phyloP scores from a whole-genome alignment of 148 eudicot species.

The Rhododendron vialii region DNA sequence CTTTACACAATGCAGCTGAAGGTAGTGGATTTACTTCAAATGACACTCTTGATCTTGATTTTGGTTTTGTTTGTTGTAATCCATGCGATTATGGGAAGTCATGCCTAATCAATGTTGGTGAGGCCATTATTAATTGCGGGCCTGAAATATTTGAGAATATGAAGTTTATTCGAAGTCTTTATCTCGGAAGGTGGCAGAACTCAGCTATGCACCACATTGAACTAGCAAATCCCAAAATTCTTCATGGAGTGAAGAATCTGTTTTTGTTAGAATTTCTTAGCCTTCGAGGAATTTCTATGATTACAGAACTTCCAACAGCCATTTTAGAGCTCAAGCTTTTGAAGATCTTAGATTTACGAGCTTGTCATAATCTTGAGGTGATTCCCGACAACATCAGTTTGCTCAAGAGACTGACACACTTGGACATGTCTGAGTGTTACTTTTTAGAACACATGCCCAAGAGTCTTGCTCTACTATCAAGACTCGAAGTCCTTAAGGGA shows the following conservation, averaged over 20 bases:
- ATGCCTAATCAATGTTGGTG: conserved; percentile 29
- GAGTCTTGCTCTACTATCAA: conserved; percentile 17
- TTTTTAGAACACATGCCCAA: conserved; percentile 39
- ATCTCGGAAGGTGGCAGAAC: conserved; percentile 48
- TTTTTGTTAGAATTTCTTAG: conserved; percentile 38
- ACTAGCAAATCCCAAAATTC: conserved; percentile 18
- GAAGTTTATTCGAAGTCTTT: conserved; percentile 29
- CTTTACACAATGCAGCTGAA: not conserved
- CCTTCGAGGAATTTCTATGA: conserved; percentile 44
- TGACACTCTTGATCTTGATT: not conserved
- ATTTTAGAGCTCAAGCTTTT: conserved; percentile 25
- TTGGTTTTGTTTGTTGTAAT: no score
- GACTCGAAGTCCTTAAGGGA: conserved; percentile 44
- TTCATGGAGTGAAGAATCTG: conserved; percentile 19
- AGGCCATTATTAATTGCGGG: conserved; percentile 19
- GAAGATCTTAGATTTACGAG: conserved; percentile 32
- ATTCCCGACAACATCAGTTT: conserved; percentile 28
- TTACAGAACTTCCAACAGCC: conserved; percentile 25
- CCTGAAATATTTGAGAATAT: conserved; percentile 26
- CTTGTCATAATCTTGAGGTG: conserved; percentile 7
- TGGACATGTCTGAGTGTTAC: conserved; percentile 14
- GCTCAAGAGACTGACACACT: conserved; percentile 36
- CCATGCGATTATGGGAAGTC: no score
- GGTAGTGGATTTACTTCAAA: not conserved
- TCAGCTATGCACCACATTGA: conserved; percentile 31